Evolutionary conservation across 2,329 filamentous ascomycete genomes (phyloP), one percentile per base, ranked within the genome.

Genomic region (Madurella mycetomatis): DNA sequence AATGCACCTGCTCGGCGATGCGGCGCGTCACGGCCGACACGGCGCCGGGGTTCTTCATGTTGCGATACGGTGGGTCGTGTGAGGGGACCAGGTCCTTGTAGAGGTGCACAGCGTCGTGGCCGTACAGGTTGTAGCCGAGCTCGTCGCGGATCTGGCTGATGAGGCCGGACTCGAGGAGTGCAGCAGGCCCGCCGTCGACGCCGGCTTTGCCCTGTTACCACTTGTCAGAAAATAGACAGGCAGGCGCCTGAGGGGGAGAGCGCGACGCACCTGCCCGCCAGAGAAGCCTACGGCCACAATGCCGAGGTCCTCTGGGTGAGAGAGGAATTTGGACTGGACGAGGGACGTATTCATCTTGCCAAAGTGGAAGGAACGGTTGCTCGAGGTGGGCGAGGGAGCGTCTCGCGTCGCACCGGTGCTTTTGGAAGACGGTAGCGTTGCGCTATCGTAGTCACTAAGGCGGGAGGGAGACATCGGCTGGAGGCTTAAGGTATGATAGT

Each of bases 231-330:
- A 16, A 18, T 11, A 9, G n/a, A 2, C 8, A 19, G 5, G 16
- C 25, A 40, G 45, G 17, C 9, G 9, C 9, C 1, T 12, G 47
- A 34, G 16, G 41, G 11, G 15, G 31, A 9, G 1, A 25, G 49
- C 13, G 34, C 9, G 49, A 66, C 78, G 64, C 84, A 94, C 91
- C 84, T 96, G 94, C 54, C 94, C 94, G 62, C 92, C 92, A 51
- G 91, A 95, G 78, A 97, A 99, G 59, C 92, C 92, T 39, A 97
- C 94, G 47, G 92, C 91, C 39, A 97, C 90, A 53, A 99, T 82
- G 59, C 92, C 94, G 60, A 99, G 80, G 67, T 97, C 86, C 67
- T 88, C 80, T 32, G 85, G 82, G 67, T 86, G 80, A 60, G 86
- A 79, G 64, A 97, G 86, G 76, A 96, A 97, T 68, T 87, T 91